Evolutionary conservation across 805 yeast genomes (phyloP).

Genomic region (Yamadazyma insecticola): DNA sequence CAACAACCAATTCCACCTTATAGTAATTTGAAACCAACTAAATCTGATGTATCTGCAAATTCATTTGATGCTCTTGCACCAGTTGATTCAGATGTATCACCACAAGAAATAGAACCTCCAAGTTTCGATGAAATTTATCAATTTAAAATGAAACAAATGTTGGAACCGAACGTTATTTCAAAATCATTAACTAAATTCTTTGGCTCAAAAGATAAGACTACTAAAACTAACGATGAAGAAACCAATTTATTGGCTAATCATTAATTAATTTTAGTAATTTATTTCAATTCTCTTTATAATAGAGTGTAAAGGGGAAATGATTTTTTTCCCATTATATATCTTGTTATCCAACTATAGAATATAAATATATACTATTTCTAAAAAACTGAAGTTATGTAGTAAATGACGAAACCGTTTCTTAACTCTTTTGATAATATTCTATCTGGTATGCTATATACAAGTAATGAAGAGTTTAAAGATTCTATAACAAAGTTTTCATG

Average conservation of each 20-base stretch:
- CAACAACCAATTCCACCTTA: constrained; percentile 3
- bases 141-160: constrained; percentile 18
- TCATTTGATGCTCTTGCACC: constrained; percentile 16
- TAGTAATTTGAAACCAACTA: constrained; percentile 14
- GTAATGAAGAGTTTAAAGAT: constrained; percentile 26
- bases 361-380: too few species aligned
- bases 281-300: too few species aligned
- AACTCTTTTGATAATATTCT: constrained; percentile 25
- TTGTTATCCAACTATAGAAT: too few species aligned
- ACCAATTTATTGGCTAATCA: constrained; percentile 3
- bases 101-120: constrained; percentile 35
- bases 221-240: constrained; percentile 3
- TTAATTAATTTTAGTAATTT: too few species aligned
- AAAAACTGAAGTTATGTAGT: constrained; percentile 28
- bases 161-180: constrained; percentile 7
- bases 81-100: constrained; percentile 15
- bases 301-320: too few species aligned
- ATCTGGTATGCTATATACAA: constrained; percentile 29
- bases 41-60: constrained; percentile 18
- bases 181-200: constrained; percentile 1
- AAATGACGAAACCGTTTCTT: constrained; percentile 43
- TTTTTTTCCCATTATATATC: too few species aligned
- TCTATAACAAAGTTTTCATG: constrained; percentile 42
- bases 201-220: background rate
- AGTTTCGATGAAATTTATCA: constrained; percentile 21